Base-by-base conservation (phyloP, 441 rosid genomes). In the Jatropha multifida region DNA sequence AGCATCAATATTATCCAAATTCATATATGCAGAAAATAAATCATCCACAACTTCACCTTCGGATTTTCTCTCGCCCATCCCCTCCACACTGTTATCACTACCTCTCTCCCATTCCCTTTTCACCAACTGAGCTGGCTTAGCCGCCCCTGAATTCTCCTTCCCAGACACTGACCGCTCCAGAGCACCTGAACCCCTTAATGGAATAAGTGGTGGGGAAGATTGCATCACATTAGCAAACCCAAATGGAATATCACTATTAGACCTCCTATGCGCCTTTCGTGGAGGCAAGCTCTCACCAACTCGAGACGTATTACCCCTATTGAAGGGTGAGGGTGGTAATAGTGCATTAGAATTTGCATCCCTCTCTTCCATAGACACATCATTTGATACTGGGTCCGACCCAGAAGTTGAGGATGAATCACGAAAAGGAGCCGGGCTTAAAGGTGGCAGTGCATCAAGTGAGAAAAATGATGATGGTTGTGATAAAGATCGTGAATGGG, bases 31-130 rank as follows among this genome's bases (percentile, higher is more conserved):
- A 4, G 97, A 93, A 83, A 95, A 88, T 78, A 93, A 79, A 75
- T 93, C 99, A 82, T 93, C 99, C 78, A 92, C 90, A 37, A 84
- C 86, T 78, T 88, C 94, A 58, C 93, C 97, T 83, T 88, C 92
- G 1, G 88, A 81, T 81, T 89, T 90, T 78, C 94, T 83, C 88
- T 89, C 98, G 9, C 92, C 90, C 79, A 79, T 85, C 27, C 90
- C 94, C 84, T 93, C 93, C 7, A 76, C 83, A 79, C 67, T 80
- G 71, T 65, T 74, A 58, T 87, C 85, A 15, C 77, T 69, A 46
- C 82, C 85, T 81, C 78, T 87, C 23, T 94, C 95, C 83, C 89
- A 88, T 79, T 92, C 98, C 80, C 73, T 89, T 81, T 96, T 96
- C 58, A 96, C 93, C 62, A 83, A 79, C 78, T 91, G 95, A 77